Conservation (phyloP, 2,329 filamentous ascomycete genomes). For the Apiospora phragmitis region DNA sequence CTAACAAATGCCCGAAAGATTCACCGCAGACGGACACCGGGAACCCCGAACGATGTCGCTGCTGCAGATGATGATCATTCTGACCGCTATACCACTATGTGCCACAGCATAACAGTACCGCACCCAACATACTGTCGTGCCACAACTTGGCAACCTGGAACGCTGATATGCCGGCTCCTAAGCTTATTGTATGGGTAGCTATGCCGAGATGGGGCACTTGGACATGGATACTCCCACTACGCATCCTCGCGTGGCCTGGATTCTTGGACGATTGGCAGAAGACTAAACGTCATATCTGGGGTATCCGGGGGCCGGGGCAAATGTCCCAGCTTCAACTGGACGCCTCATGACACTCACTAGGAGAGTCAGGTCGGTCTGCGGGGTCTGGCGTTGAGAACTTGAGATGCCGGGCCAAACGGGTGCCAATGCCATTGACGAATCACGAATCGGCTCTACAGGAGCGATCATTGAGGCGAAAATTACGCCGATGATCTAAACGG, state of each 20-base stretch:
- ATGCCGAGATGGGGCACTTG: background rate
- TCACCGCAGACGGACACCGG: background rate
- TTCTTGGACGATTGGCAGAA: background rate
- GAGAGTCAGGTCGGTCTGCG: background rate
- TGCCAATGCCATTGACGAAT: background rate
- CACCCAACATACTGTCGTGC: background rate
- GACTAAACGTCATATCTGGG: background rate
- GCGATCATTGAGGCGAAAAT: background rate
- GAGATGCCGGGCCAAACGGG: background rate
- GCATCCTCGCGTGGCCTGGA: background rate
- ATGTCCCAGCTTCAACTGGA: background rate
- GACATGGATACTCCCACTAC: background rate
- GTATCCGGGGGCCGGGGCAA: background rate
- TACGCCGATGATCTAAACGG: background rate
- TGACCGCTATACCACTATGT: background rate
- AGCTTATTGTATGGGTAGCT: background rate
- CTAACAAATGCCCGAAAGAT: background rate
- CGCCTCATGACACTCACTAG: slow-evolving; percentile 1
- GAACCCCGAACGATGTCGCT: background rate
- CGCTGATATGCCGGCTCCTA: background rate
- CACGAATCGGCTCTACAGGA: background rate
- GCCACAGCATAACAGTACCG: background rate
- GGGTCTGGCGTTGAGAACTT: background rate
- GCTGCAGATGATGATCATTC: background rate
- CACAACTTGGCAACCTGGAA: background rate